These are phyloP conservation scores for Zygosaccharomyces pseudobailii DNA, from an alignment of 1,139 yeast genomes.

Conservation along the genomic window DNA sequence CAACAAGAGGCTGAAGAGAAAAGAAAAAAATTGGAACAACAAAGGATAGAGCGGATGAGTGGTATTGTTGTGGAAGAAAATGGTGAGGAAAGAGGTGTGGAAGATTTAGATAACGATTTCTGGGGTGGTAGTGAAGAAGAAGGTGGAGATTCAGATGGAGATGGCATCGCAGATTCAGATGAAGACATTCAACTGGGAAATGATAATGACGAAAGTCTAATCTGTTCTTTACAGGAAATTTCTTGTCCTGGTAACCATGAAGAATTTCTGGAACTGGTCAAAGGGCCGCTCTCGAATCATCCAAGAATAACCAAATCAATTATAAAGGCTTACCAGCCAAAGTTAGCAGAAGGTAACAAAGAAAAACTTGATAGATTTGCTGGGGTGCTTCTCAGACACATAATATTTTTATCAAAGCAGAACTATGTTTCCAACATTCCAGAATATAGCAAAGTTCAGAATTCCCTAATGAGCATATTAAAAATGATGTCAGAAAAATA, in stretches of 20 bases:
- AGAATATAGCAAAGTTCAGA: constrained; percentile 36
- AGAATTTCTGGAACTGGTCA: constrained; percentile 43
- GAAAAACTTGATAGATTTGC: constrained; percentile 65
- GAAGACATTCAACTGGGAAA: constrained; percentile 29
- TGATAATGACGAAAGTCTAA: constrained; percentile 22
- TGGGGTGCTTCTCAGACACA: constrained; percentile 59
- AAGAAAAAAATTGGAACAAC: constrained; percentile 66
- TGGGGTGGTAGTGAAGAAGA: constrained; percentile 46
- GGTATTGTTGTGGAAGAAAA: constrained; percentile 49
- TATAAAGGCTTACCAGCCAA: constrained; percentile 64
- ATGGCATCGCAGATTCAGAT: constrained; percentile 31
- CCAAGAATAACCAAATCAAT: constrained; percentile 50
- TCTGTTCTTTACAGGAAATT: constrained; percentile 11
- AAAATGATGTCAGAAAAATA: constrained; percentile 62
- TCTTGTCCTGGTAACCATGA: constrained; percentile 56
- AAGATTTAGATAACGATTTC: constrained; percentile 56
- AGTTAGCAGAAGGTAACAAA: constrained; percentile 76
- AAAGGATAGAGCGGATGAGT: constrained; percentile 78
- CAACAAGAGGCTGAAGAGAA: constrained; percentile 63
- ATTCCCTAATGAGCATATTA: constrained; percentile 47
- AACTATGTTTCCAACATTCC: constrained; percentile 27
- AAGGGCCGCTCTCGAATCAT: constrained; percentile 42
- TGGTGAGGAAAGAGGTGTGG: constrained; percentile 55
- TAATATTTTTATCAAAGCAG: constrained; percentile 47
- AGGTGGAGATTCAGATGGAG: constrained; percentile 38